Evolutionary conservation across 1,139 yeast species (phyloP).

Genomic region (Debaryomycetaceae sp.): DNA sequence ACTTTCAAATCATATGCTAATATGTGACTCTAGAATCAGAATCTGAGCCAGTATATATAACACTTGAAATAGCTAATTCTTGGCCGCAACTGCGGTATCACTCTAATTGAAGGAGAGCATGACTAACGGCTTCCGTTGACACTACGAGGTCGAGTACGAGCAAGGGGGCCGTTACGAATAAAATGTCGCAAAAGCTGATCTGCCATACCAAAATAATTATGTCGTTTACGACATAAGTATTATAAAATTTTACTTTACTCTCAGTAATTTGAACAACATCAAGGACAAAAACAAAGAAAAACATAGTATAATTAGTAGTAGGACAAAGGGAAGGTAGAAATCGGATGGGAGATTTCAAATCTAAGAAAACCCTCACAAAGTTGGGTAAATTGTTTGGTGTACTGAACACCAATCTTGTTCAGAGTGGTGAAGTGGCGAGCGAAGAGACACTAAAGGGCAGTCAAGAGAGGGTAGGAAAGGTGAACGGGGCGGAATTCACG

Average conservation of each 20-base stretch:
- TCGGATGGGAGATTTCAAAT: slow-evolving; percentile 27
- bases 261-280: neutral
- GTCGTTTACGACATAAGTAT: neutral
- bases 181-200: neutral
- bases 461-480: neutral
- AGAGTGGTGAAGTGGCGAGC: slow-evolving; percentile 7
- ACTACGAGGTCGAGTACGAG: no score
- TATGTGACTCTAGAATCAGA: no score
- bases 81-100: neutral
- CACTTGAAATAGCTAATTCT: neutral
- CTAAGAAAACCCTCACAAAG: slow-evolving; percentile 27
- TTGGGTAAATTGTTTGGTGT: slow-evolving; percentile 36
- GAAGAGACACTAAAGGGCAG: slow-evolving; percentile 3
- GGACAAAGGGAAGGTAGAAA: neutral
- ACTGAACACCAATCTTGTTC: slow-evolving; percentile 22
- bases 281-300: neutral
- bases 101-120: neutral
- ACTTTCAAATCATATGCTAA: no score
- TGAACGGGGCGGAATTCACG: neutral
- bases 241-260: neutral
- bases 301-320: slow-evolving; percentile 2
- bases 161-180: neutral
- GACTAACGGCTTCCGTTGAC: neutral
- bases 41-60: neutral
- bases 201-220: neutral